Evolutionary conservation across 2,329 filamentous ascomycete genomes (phyloP), one percentile per base, ranked within the genome.

Genomic region (Eutypa lata): DNA sequence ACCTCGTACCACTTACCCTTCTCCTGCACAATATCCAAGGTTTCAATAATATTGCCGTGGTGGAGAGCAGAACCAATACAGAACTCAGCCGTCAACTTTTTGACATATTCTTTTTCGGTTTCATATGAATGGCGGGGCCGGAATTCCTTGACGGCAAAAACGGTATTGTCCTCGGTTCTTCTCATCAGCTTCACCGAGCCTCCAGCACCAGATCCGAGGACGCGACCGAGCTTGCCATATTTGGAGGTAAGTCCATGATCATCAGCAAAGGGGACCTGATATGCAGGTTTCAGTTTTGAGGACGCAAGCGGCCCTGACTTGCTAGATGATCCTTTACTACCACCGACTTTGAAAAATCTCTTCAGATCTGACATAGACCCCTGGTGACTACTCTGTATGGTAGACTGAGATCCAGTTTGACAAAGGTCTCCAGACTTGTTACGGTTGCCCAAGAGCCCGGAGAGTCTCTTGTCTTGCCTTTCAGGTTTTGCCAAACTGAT

Each of bases 101-200:
- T 99, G 61, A 91, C 90, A 66, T 99, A 99, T 61, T 97, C 94
- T 65, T 90, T 91, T 68, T 97, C 89, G 1, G 88, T 90, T 72
- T 99, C 94, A 72, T 97, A 96, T 0, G 89, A 86, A 71, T 99
- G 93, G 33, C 91, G 85, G 51, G 93, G 86, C 50, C 94, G 81
- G 73, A 99, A 99, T 68, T 99, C 93, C 72, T 99, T 99, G 50
- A 97, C 94, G 1, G 94, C 94, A 71, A 99, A 99, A 0, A 95
- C 94, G 7, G 90, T 91, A 24, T 89, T 89, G 66, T 99, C 94
- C 57, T 90, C 92, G 65, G 87, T 93, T 56, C 94, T 84, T 76
- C 94, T 97, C 87, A 99, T 91, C 48, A 99, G 74, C 59, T 93
- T 84, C 16, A 99, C 94, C 0, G 93, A 97, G 24, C 94, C 94